Conservation (phyloP, 2,329 filamentous ascomycete species). For the Botrytis elliptica region DNA sequence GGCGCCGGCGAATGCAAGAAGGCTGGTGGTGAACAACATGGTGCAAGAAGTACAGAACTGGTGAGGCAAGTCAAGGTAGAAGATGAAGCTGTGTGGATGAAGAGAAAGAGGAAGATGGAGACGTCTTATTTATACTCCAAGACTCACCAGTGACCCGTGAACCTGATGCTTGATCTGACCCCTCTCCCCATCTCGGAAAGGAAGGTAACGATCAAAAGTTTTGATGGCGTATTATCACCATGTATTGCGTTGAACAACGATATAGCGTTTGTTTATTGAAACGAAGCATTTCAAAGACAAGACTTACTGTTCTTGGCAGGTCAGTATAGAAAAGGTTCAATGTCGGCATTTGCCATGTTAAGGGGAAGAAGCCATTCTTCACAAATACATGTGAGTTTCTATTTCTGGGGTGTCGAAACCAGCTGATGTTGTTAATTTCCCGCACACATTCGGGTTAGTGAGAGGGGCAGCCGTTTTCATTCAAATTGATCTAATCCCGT, state of each 20-base stretch:
- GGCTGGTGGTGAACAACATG: conserved; percentile 1
- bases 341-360: background rate
- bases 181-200: background rate
- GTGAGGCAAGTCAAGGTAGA: background rate
- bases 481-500: background rate
- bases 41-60: background rate
- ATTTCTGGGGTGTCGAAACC: background rate
- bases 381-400: background rate
- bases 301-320: conserved; percentile 1
- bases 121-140: background rate
- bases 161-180: background rate
- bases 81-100: background rate
- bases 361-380: background rate
- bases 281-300: background rate
- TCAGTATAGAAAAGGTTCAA: background rate
- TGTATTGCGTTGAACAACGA: background rate
- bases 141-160: background rate
- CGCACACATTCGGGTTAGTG: background rate
- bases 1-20: background rate
- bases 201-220: background rate
- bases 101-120: background rate
- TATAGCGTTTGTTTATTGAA: background rate
- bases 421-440: background rate
- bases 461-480: background rate
- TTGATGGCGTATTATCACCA: background rate